Conservation (phyloP, 176 grass and related monocot species). For the sorghum (Sorghum bicolor) region Sorghum_bicolor_NCBIv3 NC_012870.2:58682001-58682500, state of each 20-base stretch:
- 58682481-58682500: slow-evolving; percentile 70
- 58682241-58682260: background rate
- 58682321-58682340: slow-evolving; percentile 67
- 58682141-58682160: slow-evolving; percentile 63
- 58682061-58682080: slow-evolving; percentile 74
- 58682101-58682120: slow-evolving; percentile 60
- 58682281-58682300: slow-evolving; percentile 41
- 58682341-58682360: slow-evolving; percentile 62
- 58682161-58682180: slow-evolving; percentile 81
- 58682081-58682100: slow-evolving; percentile 64
- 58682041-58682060: slow-evolving; percentile 57
- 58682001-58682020: slow-evolving; percentile 64
- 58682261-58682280: background rate
- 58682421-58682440: slow-evolving; percentile 53
- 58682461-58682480: slow-evolving; percentile 58
- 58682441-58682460: slow-evolving; percentile 57
- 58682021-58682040: slow-evolving; percentile 63
- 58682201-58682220: slow-evolving; percentile 5
- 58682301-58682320: slow-evolving; percentile 51
- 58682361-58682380: slow-evolving; percentile 56
- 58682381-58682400: slow-evolving; percentile 47
- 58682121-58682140: slow-evolving; percentile 27
- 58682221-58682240: background rate
- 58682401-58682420: slow-evolving; percentile 39
- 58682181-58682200: background rate